phyloP scores from a whole-genome alignment of 2,329 filamentous ascomycete genomes.

The Penicillium capsulatum region DNA sequence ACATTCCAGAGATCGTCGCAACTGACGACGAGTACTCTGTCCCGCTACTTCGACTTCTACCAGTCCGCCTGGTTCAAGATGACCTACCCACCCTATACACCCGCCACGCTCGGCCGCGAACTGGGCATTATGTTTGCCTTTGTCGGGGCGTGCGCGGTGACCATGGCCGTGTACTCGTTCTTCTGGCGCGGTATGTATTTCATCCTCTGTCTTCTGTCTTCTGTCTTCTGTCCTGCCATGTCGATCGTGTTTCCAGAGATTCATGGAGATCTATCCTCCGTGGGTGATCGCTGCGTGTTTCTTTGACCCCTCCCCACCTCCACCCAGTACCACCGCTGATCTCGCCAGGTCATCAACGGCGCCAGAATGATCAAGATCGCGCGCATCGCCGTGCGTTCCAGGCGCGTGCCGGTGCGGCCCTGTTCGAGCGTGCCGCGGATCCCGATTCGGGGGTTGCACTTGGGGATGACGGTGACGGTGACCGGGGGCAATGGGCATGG shows the following conservation, averaged over 20 bases:
- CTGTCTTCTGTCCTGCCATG: too few relatives aligned
- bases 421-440: not conserved
- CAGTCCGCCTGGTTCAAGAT: too few relatives aligned
- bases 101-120: slow-evolving; percentile 34
- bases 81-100: slow-evolving; percentile 22
- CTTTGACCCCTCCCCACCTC: too few relatives aligned
- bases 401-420: slow-evolving; percentile 4
- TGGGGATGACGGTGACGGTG: slow-evolving; percentile 1
- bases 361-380: slow-evolving; percentile 27
- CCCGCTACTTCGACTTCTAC: too few relatives aligned
- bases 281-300: too few relatives aligned
- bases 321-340: too few relatives aligned
- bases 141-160: slow-evolving; percentile 30
- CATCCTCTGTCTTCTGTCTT: not conserved
- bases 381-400: slow-evolving; percentile 32
- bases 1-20: too few relatives aligned
- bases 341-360: slow-evolving; percentile 10
- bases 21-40: too few relatives aligned
- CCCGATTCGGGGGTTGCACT: too few relatives aligned
- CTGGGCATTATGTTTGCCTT: slow-evolving; percentile 41
- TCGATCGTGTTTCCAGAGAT: too few relatives aligned
- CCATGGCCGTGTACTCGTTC: slow-evolving; percentile 32
- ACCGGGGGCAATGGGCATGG: slow-evolving; percentile 3
- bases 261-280: too few relatives aligned
- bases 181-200: slow-evolving; percentile 33